Evolutionary conservation across 176 grass and related monocot species (phyloP).

Genomic region (Dendrocalamus sinicus): DNA sequence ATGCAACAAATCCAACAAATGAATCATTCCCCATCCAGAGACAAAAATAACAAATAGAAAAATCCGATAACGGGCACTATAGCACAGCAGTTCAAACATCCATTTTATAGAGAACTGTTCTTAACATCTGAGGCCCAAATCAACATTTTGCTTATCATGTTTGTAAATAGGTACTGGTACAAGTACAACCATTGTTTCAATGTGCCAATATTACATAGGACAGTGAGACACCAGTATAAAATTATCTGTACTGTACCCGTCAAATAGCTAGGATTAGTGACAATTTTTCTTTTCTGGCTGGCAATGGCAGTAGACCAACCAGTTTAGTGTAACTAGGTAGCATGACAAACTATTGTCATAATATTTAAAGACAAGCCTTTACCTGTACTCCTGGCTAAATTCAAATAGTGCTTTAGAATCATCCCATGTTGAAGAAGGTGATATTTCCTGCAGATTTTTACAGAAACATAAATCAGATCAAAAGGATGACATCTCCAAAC

Average conservation of each 20-base stretch:
- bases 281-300: not conserved
- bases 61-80: not conserved
- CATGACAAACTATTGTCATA: not conserved
- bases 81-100: not conserved
- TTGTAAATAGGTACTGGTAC: not conserved
- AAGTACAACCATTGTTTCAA: not conserved
- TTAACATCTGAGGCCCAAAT: slow-evolving; percentile 1
- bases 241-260: not conserved
- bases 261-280: not conserved
- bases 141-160: not conserved
- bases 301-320: not conserved
- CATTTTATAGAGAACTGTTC: not conserved
- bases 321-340: slow-evolving; percentile 18
- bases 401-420: slow-evolving; percentile 77
- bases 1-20: slow-evolving; percentile 33
- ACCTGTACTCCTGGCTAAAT: slow-evolving; percentile 84
- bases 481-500: slow-evolving; percentile 31
- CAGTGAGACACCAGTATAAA: slow-evolving; percentile 34
- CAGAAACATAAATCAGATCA: slow-evolving; percentile 32
- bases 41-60: slow-evolving; percentile 19
- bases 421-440: slow-evolving; percentile 81
- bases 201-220: not conserved
- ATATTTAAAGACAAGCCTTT: slow-evolving; percentile 43
- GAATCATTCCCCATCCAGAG: slow-evolving; percentile 22
- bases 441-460: slow-evolving; percentile 71